Base-by-base conservation (phyloP, 306 rosid species). In the Vigna trinervia region DNA sequence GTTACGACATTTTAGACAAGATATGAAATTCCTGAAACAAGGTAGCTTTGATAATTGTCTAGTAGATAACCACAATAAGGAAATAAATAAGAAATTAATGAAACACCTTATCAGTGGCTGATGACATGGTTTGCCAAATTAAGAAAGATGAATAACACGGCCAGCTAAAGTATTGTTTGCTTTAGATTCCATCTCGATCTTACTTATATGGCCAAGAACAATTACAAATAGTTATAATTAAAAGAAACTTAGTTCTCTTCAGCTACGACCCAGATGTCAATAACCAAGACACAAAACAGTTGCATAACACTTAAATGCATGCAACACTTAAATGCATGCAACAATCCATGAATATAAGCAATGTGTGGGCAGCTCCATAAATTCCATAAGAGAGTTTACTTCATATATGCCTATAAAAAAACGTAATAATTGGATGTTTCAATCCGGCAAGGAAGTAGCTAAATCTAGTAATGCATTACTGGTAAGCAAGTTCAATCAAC, bases 191-290 rank as follows among this genome's bases (percentile, higher is more conserved):
- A 43, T 28, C 41, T 60, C 15, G 26, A 50, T 12, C 67, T 72
- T 58, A 65, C 52, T 60, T 60, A 69, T 51, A 69, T 8, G 17
- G 34, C 65, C 71, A 30, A 8, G 81, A 64, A 68, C 45, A 69
- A 69, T 53, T 22, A 75, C 59, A 32, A 69, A 57, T 1, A 8
- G 5, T 34, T 34, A 59, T 28, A 32, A 34, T 28, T 32, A 63
- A 68, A 47, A 75, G 71, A 79, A 75, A 84, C 76, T 32, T 54
- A 38, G 20, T 76, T 75, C 38, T 48, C 34, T 51, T 5, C 39
- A 80, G 20, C 52, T 69, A 28, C 53, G 50, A 22, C 52, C 71
- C 53, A 52, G 48, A 62, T 15, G 58, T 64, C n/a, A 13, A 79
- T 22, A 61, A 71, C 15, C 48, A 36, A 51, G 32, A n/a, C 60